Evolutionary conservation across 148 eudicot species (phyloP).

Genomic region (Euryodendron excelsum): DNA sequence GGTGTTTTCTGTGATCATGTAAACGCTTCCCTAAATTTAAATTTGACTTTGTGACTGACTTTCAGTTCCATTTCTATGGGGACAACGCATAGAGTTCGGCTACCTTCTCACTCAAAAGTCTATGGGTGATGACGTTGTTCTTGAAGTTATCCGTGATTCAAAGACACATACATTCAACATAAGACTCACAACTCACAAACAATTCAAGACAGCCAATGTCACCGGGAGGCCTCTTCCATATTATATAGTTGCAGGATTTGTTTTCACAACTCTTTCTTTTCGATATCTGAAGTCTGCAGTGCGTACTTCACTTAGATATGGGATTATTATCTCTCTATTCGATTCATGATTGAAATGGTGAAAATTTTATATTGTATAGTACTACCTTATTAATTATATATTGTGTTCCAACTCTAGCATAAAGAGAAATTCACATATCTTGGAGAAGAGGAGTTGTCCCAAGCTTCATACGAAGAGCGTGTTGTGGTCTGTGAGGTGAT

Average conservation of each 20-base stretch:
- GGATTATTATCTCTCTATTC: no score
- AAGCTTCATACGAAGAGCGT: neutral
- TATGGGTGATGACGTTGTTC: neutral
- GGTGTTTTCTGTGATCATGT: neutral
- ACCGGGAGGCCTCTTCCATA: neutral
- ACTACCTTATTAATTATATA: no score
- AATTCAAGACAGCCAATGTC: neutral
- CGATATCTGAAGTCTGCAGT: neutral
- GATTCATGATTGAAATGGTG: no score
- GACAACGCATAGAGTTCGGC: neutral
- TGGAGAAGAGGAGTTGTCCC: neutral
- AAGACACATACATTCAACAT: neutral
- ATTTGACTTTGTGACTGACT: neutral
- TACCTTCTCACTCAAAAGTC: neutral
- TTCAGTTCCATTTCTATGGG: neutral
- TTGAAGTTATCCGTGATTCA: neutral
- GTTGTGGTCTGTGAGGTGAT: constrained; percentile 1
- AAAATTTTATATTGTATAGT: no score
- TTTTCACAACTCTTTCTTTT: neutral
- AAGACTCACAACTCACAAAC: neutral
- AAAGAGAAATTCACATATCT: no score
- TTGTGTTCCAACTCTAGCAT: neutral
- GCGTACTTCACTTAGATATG: neutral
- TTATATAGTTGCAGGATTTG: neutral
- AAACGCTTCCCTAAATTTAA: neutral